phyloP scores from a whole-genome alignment of 441 rosid species.

The Adansonia rubrostipa region DNA sequence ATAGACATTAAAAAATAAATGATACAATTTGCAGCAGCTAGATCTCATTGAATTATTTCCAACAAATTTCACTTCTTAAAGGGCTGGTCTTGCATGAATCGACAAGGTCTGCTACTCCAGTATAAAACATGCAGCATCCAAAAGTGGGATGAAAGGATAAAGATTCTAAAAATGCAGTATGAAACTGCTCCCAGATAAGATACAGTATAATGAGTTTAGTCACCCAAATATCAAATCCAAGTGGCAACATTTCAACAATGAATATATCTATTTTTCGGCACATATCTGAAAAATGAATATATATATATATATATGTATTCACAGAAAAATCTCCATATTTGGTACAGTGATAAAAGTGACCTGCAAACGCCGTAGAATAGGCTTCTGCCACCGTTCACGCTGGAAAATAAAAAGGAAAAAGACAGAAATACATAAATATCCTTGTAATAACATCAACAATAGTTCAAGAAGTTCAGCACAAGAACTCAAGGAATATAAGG shows the following conservation, averaged over 20 bases:
- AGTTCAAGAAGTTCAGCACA: conserved; percentile 9
- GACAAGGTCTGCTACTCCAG: not conserved
- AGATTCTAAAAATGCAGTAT: conserved; percentile 3
- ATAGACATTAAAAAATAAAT: not conserved
- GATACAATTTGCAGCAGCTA: not conserved
- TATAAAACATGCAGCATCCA: not conserved
- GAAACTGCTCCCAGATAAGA: not conserved
- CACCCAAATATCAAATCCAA: not conserved
- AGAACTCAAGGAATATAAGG: conserved; percentile 5
- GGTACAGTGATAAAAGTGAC: conserved; percentile 48
- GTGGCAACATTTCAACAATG: not conserved
- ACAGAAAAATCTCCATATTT: conserved; percentile 16
- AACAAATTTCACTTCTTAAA: not conserved
- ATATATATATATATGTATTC: not conserved
- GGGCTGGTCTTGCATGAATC: not conserved
- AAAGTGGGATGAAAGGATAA: not conserved
- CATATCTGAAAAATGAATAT: not conserved
- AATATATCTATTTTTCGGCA: not conserved
- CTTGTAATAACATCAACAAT: conserved; percentile 8
- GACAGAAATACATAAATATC: conserved; percentile 15
- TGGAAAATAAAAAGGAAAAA: conserved; percentile 37
- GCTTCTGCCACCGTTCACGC: conserved; percentile 99
- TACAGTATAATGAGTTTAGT: not conserved
- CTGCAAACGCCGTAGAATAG: conserved; percentile 92
- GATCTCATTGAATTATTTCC: not conserved